Evolutionary conservation across 352 stramenopile species (phyloP).

Genomic region (Peronospora belbahrii): DNA sequence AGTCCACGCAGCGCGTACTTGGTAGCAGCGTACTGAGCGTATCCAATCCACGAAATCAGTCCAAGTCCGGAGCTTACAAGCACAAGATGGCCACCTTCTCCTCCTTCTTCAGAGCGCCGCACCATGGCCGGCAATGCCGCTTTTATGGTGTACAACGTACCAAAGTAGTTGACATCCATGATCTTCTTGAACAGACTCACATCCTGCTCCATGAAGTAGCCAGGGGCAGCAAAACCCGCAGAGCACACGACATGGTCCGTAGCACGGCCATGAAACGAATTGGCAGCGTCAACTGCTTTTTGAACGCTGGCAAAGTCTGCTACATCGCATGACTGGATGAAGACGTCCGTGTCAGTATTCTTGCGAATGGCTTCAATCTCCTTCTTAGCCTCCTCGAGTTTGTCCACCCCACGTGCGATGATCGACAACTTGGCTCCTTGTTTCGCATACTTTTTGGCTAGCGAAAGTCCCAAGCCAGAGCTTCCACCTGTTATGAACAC

Average conservation of each 20-base stretch:
- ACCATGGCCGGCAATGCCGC: slow-evolving; percentile 77
- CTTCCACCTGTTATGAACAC: slow-evolving; percentile 74
- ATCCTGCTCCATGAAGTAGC: slow-evolving; percentile 74
- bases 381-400: slow-evolving; percentile 53
- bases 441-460: slow-evolving; percentile 63
- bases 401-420: slow-evolving; percentile 44
- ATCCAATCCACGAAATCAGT: slow-evolving; percentile 78
- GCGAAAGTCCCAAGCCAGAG: slow-evolving; percentile 54
- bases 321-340: slow-evolving; percentile 70
- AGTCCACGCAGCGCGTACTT: slow-evolving; percentile 82
- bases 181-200: slow-evolving; percentile 63
- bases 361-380: slow-evolving; percentile 48
- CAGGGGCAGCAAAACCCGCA: slow-evolving; percentile 47
- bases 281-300: slow-evolving; percentile 52
- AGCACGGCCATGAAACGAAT: slow-evolving; percentile 50
- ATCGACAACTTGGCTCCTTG: slow-evolving; percentile 71
- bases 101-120: slow-evolving; percentile 43
- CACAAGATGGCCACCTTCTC: slow-evolving; percentile 57
- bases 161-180: slow-evolving; percentile 87
- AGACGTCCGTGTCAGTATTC: slow-evolving; percentile 34
- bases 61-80: slow-evolving; percentile 62
- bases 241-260: slow-evolving; percentile 73
- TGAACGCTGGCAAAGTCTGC: slow-evolving; percentile 52
- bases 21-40: slow-evolving; percentile 65
- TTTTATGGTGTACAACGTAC: slow-evolving; percentile 69